A percentile compares a stretch with the other conserved stretches of the same genome.
phyloP scores from a whole-genome alignment of 1,284 basidiomycete genomes.

The Tremellales sp. region DNA sequence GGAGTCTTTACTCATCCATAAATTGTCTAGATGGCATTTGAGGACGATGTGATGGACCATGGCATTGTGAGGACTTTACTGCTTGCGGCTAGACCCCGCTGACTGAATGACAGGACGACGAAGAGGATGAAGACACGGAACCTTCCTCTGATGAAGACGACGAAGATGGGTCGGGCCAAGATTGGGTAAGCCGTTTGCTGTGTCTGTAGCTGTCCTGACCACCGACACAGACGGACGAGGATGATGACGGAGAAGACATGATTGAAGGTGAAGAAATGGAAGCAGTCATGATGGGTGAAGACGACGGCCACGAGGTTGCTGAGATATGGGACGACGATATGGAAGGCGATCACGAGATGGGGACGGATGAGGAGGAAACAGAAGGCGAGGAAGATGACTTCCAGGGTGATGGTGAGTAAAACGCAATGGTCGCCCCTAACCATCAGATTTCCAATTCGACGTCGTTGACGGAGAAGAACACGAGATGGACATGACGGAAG shows the following conservation, averaged over 20 bases:
- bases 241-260: slow-evolving; percentile 33
- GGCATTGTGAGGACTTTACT: too few species aligned
- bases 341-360: slow-evolving; percentile 25
- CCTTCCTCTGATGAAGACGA: slow-evolving; percentile 36
- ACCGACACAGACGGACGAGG: slow-evolving; percentile 27
- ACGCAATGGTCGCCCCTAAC: background rate
- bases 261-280: slow-evolving; percentile 29
- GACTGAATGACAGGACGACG: slow-evolving; percentile 51
- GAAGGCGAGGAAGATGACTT: slow-evolving; percentile 17
- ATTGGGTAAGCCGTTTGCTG: slow-evolving; percentile 28
- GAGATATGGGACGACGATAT: slow-evolving; percentile 30
- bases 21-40: slow-evolving; percentile 24
- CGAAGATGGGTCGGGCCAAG: slow-evolving; percentile 36
- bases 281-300: slow-evolving; percentile 8
- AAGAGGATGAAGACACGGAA: slow-evolving; percentile 57
- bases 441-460: slow-evolving; percentile 37
- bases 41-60: slow-evolving; percentile 34
- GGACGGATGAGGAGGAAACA: slow-evolving; percentile 20
- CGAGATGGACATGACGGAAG: slow-evolving; percentile 48
- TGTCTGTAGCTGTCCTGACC: background rate
- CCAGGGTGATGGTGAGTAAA: slow-evolving; percentile 12
- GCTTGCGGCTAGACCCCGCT: slow-evolving; percentile 13
- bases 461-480: slow-evolving; percentile 54
- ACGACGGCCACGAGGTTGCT: slow-evolving; percentile 18
- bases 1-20: slow-evolving; percentile 7